Base-by-base conservation (phyloP, 768 basidiomycete genomes). In the Lentinula edodes region DNA sequence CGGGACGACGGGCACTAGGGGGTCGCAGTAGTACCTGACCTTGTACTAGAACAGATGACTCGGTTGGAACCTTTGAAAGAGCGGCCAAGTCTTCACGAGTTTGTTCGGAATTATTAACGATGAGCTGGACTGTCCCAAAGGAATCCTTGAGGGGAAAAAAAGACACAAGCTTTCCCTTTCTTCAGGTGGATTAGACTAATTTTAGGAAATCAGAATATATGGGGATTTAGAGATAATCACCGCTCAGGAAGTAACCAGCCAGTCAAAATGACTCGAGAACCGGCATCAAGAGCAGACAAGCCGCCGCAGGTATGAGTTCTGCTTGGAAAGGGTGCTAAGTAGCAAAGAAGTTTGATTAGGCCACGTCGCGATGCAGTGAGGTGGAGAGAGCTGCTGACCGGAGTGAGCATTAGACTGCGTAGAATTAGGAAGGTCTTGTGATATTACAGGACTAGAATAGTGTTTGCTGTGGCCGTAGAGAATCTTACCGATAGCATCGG, bases 101-200 rank as follows among this genome's bases (percentile, higher is more conserved):
- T 68, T 67, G 64, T 6, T 73, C 65, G 64, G 76, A 68, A 65
- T 83, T 81, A 69, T 83, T 74, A 48, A 85, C 80, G 70, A 93
- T 81, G 62, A 98, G 86, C 73, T 98, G 95, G 2, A 89, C 83
- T 0, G 80, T 84, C 39, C 91, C 91, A 65, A 81, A 80, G 46
- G 87, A 80, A 73, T 95, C 94, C 68, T 85, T 89, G 70, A 97
- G 82, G 36, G 87, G 88, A 76, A 90, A 93, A 78, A 98, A 98
- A 61, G 90, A 90, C 67, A 94, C 75, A 55, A 73, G 74, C 73
- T 85, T 87, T 59, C 87, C 79, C 73, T 88, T 88, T 36, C 91
- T 94, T 76, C 53, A 69, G 69, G 67, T 63, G 66, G 70, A 67
- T 80, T 66, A 79, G 74, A 66, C 65, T 68, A 64, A 63, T 63